A percentile compares a stretch with the other conserved stretches of the same genome.
These are phyloP conservation scores for Eragrostis curvula DNA, from an alignment of 176 grass and related monocot genomes.

Conservation along the genomic window DNA sequence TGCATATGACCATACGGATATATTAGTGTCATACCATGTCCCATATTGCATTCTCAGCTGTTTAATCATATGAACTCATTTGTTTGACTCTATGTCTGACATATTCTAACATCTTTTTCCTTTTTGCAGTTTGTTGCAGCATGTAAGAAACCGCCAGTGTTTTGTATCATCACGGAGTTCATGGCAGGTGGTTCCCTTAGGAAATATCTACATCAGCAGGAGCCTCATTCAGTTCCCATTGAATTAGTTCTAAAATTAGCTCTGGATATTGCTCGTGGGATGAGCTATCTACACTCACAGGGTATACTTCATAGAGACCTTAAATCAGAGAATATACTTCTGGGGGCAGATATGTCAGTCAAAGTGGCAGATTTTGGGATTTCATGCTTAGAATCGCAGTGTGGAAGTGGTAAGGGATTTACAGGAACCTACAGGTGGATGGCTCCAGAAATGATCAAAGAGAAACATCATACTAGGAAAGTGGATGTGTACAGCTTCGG, in stretches of 20 bases:
- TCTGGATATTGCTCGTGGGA: conserved; percentile 93
- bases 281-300: conserved; percentile 92
- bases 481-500: conserved; percentile 98
- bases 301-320: conserved; percentile 97
- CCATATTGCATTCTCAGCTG: not conserved
- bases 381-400: conserved; percentile 92
- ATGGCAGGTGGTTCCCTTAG: conserved; percentile 95
- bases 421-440: conserved; percentile 97
- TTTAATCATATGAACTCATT: not conserved
- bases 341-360: conserved; percentile 87
- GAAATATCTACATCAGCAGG: conserved; percentile 94
- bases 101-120: conserved; percentile 22
- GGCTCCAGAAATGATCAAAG: conserved; percentile 98
- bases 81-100: conserved; percentile 1
- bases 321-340: conserved; percentile 98
- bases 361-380: conserved; percentile 99
- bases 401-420: conserved; percentile 85
- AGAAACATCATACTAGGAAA: conserved; percentile 92
- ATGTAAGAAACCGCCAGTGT: conserved; percentile 95
- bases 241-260: conserved; percentile 78
- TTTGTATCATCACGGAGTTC: conserved; percentile 96
- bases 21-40: not conserved
- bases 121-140: conserved; percentile 90
- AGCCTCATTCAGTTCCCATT: conserved; percentile 78
- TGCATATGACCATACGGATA: not conserved